Evolutionary conservation across 176 grass and related monocot species (phyloP).

Genomic region (Chrysopogon serrulatus): DNA sequence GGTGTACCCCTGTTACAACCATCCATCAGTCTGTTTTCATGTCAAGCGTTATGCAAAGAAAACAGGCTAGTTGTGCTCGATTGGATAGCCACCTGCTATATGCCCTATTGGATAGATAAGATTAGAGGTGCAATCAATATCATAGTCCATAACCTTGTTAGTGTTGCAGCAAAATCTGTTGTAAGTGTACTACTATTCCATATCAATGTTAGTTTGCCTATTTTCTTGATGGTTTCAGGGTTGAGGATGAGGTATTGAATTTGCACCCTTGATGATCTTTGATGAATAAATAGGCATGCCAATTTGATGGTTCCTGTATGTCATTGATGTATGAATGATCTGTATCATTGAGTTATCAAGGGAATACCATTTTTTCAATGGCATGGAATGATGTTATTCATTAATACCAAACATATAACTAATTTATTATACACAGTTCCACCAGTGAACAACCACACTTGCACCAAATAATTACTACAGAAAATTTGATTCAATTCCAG

Average conservation of each 20-base stretch:
- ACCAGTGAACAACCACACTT: too few species aligned
- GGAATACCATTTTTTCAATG: too few species aligned
- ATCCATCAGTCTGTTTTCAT: too few species aligned
- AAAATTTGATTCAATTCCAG: too few species aligned
- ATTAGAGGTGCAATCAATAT: background rate
- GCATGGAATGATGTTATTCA: too few species aligned
- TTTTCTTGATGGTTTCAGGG: background rate
- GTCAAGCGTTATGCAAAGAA: too few species aligned
- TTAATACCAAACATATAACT: too few species aligned
- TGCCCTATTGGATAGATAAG: background rate
- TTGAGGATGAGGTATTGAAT: background rate
- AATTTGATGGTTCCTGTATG: background rate
- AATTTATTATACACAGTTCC: too few species aligned
- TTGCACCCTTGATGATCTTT: background rate
- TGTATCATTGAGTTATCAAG: background rate
- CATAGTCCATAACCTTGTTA: background rate
- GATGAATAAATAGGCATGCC: background rate
- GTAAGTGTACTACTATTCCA: background rate
- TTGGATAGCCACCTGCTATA: background rate
- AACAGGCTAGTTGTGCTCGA: too few species aligned
- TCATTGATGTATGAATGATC: too few species aligned
- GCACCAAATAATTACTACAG: too few species aligned
- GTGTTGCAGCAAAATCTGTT: background rate
- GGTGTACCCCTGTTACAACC: too few species aligned
- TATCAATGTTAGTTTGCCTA: background rate